These are phyloP conservation scores for Aspergillus luchuensis DNA, from an alignment of 2,329 filamentous ascomycete genomes.

Conservation along the genomic window DNA sequence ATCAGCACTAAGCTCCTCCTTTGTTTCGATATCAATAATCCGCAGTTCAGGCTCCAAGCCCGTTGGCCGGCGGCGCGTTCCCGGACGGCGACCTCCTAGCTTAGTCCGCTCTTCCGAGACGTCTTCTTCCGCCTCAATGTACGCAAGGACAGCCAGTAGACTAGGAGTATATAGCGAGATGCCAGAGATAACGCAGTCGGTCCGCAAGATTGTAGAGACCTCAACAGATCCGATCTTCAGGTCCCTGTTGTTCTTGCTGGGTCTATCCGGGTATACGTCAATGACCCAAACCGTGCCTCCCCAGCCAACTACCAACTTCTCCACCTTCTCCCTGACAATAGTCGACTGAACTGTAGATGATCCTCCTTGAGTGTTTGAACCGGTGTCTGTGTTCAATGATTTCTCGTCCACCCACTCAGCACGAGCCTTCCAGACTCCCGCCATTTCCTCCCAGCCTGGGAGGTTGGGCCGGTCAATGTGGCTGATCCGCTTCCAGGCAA, in stretches of 20 bases:
- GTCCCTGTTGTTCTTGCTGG: conserved; percentile 68
- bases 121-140: conserved; percentile 73
- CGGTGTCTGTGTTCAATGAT: conserved; percentile 72
- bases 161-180: conserved; percentile 94
- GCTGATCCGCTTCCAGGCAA: conserved; percentile 91
- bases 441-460: conserved; percentile 93
- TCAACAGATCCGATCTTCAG: conserved; percentile 77
- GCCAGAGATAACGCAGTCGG: conserved; percentile 97
- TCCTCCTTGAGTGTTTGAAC: conserved; percentile 46
- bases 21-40: conserved; percentile 83
- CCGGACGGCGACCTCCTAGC: conserved; percentile 56
- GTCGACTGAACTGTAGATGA: conserved; percentile 43
- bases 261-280: conserved; percentile 76
- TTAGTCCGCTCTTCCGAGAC: conserved; percentile 57
- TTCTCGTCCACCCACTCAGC: conserved; percentile 91
- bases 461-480: conserved; percentile 88
- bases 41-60: conserved; percentile 85
- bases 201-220: conserved; percentile 91
- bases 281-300: conserved; percentile 95
- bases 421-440: conserved; percentile 88
- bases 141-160: conserved; percentile 87
- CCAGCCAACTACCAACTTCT: conserved; percentile 91
- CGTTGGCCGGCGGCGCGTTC: conserved; percentile 71
- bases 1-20: conserved; percentile 82
- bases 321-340: conserved; percentile 49